A percentile compares a stretch with the other conserved stretches of the same genome.
Evolutionary conservation across 371 early-diverging fungal species (phyloP).

Genomic region (Lichtheimia hyalospora): DNA sequence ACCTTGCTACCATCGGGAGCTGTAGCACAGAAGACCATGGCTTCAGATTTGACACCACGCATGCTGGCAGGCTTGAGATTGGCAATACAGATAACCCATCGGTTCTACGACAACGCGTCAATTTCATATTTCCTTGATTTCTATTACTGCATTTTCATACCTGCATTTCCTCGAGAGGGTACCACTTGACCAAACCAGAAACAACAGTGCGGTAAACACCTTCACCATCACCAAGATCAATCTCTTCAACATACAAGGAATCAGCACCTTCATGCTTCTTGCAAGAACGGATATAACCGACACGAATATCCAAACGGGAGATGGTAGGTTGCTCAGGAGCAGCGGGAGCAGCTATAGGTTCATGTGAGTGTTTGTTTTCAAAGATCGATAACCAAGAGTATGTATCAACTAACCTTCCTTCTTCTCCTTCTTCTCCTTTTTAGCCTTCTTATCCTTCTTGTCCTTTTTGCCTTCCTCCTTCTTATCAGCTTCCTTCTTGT

Average conservation of each 20-base stretch:
- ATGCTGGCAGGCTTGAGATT: conserved; percentile 96
- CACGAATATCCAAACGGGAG: conserved; percentile 91
- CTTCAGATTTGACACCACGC: conserved; percentile 93
- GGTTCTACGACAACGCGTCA: conserved; percentile 21
- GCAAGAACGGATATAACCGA: conserved; percentile 84
- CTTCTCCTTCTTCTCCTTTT: conserved; percentile 5
- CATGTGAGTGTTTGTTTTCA: background rate
- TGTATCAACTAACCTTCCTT: background rate
- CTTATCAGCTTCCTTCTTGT: conserved; percentile 28
- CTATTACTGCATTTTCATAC: conserved; percentile 12
- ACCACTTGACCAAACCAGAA: conserved; percentile 91
- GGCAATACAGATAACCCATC: conserved; percentile 44
- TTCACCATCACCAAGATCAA: conserved; percentile 85
- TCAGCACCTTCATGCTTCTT: conserved; percentile 94
- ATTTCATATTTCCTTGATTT: background rate
- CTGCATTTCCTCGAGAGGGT: conserved; percentile 87
- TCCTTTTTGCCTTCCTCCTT: conserved; percentile 59
- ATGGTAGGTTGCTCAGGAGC: conserved; percentile 60
- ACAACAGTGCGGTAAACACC: conserved; percentile 86
- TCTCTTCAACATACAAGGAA: conserved; percentile 91
- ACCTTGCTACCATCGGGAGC: conserved; percentile 83
- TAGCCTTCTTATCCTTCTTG: conserved; percentile 47
- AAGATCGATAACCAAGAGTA: background rate
- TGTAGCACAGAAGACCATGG: conserved; percentile 94
- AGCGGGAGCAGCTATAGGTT: conserved; percentile 34